Evolutionary conservation across 805 yeast species (phyloP).

Genomic region (Aciculoconidium aculeatum): DNA sequence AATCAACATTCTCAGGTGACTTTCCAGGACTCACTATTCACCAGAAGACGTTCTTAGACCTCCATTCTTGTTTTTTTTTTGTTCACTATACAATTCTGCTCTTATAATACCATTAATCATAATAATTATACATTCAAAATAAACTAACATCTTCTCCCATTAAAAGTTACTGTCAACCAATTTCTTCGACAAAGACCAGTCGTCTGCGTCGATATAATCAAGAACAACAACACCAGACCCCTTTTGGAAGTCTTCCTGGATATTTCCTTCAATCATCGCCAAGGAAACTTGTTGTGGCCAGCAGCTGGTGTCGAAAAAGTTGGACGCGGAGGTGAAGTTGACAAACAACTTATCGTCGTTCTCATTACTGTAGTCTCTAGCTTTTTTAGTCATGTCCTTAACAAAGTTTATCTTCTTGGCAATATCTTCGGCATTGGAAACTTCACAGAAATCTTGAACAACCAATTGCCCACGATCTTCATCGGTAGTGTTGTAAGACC

Average conservation of each 20-base stretch:
- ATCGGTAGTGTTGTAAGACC: slow-evolving; percentile 61
- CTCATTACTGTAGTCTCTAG: slow-evolving; percentile 42
- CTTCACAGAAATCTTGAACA: slow-evolving; percentile 73
- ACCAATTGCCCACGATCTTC: slow-evolving; percentile 58
- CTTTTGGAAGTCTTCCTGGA: slow-evolving; percentile 44
- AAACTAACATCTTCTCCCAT: too few relatives aligned
- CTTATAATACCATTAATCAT: too few relatives aligned
- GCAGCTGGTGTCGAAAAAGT: slow-evolving; percentile 62
- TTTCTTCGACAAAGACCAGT: slow-evolving; percentile 51
- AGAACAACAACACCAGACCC: slow-evolving; percentile 62
- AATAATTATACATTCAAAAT: too few relatives aligned
- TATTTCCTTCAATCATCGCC: slow-evolving; percentile 38
- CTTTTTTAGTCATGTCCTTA: slow-evolving; percentile 48
- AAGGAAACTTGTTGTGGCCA: slow-evolving; percentile 70
- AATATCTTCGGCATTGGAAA: slow-evolving; percentile 47
- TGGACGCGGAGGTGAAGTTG: slow-evolving; percentile 70
- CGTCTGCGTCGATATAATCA: slow-evolving; percentile 58
- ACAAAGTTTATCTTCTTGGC: slow-evolving; percentile 52
- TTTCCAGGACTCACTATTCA: too few relatives aligned
- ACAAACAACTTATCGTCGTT: slow-evolving; percentile 53
- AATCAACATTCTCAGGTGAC: too few relatives aligned
- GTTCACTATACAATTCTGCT: too few relatives aligned
- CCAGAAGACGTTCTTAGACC: too few relatives aligned
- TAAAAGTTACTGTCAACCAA: slow-evolving; percentile 49
- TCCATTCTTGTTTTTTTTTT: too few relatives aligned